A percentile compares a stretch with the other conserved stretches of the same genome.
These are phyloP conservation scores for Nymphaea thermarum DNA, from an alignment of 164 flowering plant species.

Conservation along the genomic window DNA sequence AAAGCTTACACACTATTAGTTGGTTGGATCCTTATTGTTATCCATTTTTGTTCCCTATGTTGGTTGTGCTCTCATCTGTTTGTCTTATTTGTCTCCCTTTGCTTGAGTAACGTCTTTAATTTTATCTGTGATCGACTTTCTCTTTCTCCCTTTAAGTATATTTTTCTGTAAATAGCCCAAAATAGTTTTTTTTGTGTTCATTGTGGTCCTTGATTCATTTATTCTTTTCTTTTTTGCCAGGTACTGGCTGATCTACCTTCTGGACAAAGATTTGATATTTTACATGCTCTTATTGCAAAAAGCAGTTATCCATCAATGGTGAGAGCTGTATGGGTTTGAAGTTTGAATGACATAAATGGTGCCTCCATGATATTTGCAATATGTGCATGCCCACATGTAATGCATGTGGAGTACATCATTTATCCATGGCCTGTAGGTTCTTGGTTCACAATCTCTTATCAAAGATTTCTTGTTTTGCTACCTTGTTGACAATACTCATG, in stretches of 20 bases:
- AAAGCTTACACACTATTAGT: not conserved
- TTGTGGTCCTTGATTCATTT: not conserved
- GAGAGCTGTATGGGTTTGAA: slow-evolving; percentile 8
- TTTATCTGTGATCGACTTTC: too few species aligned
- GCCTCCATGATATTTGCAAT: not conserved
- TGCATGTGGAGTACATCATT: not conserved
- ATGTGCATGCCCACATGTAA: not conserved
- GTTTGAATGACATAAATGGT: not conserved
- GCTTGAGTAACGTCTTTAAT: too few species aligned
- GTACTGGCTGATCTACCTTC: slow-evolving; percentile 66
- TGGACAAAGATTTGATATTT: slow-evolving; percentile 46
- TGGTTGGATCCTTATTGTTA: too few species aligned
- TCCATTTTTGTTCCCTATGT: too few species aligned
- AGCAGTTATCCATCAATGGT: slow-evolving; percentile 72
- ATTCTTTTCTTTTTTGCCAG: slow-evolving; percentile 18
- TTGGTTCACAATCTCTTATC: not conserved
- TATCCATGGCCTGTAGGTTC: not conserved
- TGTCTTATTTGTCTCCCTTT: too few species aligned
- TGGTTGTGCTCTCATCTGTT: too few species aligned
- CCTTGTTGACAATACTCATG: not conserved
- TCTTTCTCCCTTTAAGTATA: too few species aligned
- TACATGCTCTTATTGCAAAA: slow-evolving; percentile 46
- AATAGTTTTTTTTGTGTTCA: not conserved
- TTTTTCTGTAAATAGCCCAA: too few species aligned
- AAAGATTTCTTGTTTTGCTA: not conserved